phyloP scores from a whole-genome alignment of 2,329 filamentous ascomycete species.

The Claviceps paspali region DNA sequence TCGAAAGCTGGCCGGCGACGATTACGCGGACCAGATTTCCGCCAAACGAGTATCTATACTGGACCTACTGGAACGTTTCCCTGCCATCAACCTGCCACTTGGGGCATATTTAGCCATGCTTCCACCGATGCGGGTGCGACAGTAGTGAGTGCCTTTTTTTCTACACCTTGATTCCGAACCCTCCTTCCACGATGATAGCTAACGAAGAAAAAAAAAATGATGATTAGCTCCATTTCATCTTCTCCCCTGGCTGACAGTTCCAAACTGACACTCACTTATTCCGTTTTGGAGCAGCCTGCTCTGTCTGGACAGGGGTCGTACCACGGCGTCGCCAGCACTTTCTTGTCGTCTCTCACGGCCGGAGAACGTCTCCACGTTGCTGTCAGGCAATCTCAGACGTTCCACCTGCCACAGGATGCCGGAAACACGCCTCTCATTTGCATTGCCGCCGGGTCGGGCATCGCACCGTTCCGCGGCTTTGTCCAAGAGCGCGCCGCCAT shows the following conservation, averaged over 20 bases:
- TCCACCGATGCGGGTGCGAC: constrained; percentile 62
- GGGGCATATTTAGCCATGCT: constrained; percentile 55
- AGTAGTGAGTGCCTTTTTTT: constrained; percentile 33
- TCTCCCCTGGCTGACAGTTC: constrained; percentile 46
- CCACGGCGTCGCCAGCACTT: constrained; percentile 46
- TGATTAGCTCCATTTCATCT: constrained; percentile 50
- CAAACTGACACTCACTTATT: constrained; percentile 51
- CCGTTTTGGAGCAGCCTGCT: constrained; percentile 43
- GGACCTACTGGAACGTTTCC: constrained; percentile 53
- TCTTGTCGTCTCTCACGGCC: constrained; percentile 33
- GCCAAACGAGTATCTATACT: constrained; percentile 48
- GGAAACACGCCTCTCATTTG: constrained; percentile 34
- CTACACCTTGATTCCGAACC: no score
- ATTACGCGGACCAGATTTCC: constrained; percentile 32
- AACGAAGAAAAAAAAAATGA: no score
- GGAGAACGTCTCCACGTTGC: constrained; percentile 35
- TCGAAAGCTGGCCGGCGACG: constrained; percentile 27
- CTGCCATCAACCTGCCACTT: constrained; percentile 44
- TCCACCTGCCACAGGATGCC: constrained; percentile 31
- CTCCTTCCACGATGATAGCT: no score
- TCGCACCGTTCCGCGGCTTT: constrained; percentile 50
- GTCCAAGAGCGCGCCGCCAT: constrained; percentile 43
- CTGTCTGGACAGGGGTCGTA: constrained; percentile 33
- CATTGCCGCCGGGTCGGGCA: constrained; percentile 36
- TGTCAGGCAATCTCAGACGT: constrained; percentile 26